Conservation (phyloP, 345 rosid genomes). For the Rhodamnia argentea region DNA sequence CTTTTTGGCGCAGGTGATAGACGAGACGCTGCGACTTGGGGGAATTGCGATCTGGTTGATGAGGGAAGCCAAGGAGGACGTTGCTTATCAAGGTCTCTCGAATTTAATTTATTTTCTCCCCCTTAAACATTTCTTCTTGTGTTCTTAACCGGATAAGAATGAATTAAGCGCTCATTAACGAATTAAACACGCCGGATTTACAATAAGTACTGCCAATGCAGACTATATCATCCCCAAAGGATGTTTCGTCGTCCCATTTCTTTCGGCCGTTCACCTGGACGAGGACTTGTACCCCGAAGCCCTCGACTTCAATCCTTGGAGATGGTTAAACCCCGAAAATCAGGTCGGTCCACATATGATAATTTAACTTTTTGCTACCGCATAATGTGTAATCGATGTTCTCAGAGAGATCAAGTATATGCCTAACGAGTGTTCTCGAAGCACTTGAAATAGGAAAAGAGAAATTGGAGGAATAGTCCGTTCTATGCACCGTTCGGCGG, state of each 20-base stretch:
- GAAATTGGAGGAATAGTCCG: constrained; percentile 75
- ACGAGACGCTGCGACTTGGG: constrained; percentile 77
- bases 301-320: constrained; percentile 64
- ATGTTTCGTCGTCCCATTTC: constrained; percentile 73
- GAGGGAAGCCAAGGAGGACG: constrained; percentile 83
- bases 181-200: background rate
- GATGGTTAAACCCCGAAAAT: constrained; percentile 75
- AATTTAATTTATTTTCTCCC: background rate
- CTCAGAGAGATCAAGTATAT: background rate
- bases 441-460: constrained; percentile 42
- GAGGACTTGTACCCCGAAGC: constrained; percentile 48
- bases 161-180: background rate
- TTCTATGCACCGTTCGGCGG: constrained; percentile 71
- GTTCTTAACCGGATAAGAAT: background rate
- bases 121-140: background rate
- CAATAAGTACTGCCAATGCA: constrained; percentile 2
- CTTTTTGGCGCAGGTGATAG: constrained; percentile 42
- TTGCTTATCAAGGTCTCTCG: constrained; percentile 35
- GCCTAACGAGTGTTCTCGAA: background rate
- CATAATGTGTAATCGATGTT: background rate
- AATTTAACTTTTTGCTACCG: too few relatives aligned
- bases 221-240: constrained; percentile 79
- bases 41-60: constrained; percentile 91
- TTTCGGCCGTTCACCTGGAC: constrained; percentile 78
- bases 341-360: constrained; percentile 22